A percentile compares a stretch with the other conserved stretches of the same genome.
These are phyloP conservation scores for Dryadomyces quercus-mongolicae DNA, from an alignment of 2,329 filamentous ascomycete species.

Conservation along the genomic window DNA sequence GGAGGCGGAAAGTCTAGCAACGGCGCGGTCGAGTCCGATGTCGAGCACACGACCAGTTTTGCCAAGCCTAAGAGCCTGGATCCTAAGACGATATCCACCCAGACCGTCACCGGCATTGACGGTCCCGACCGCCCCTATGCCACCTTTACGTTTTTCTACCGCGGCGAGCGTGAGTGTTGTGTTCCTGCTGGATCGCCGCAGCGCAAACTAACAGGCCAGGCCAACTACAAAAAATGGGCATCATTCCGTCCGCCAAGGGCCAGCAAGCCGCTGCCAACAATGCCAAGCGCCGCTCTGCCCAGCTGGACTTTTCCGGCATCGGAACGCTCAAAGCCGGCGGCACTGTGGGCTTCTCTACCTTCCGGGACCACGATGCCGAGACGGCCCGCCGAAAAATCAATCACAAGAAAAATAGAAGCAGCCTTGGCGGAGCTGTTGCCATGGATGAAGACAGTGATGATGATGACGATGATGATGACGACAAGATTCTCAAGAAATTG, in stretches of 20 bases:
- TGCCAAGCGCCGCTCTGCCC: slow-evolving; percentile 68
- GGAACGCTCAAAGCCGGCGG: slow-evolving; percentile 77
- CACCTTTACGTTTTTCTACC: slow-evolving; percentile 94
- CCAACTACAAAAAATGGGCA: slow-evolving; percentile 94
- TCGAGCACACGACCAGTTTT: slow-evolving; percentile 96
- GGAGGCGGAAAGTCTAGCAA: slow-evolving; percentile 32
- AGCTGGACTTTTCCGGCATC: slow-evolving; percentile 74
- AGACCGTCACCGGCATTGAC: slow-evolving; percentile 97
- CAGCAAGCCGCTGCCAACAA: slow-evolving; percentile 46
- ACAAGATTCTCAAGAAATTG: slow-evolving; percentile 45
- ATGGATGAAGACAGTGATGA: slow-evolving; percentile 65
- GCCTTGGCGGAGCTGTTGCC: slow-evolving; percentile 42
- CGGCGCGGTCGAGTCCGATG: slow-evolving; percentile 59
- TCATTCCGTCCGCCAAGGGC: slow-evolving; percentile 57
- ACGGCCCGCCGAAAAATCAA: slow-evolving; percentile 44
- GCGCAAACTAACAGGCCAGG: slow-evolving; percentile 38
- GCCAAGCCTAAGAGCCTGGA: slow-evolving; percentile 93
- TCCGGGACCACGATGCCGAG: slow-evolving; percentile 58
- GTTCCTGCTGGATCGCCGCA: background rate
- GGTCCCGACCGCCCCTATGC: slow-evolving; percentile 93
- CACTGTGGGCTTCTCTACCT: slow-evolving; percentile 80
- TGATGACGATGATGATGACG: slow-evolving; percentile 57
- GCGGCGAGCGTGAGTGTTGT: slow-evolving; percentile 74
- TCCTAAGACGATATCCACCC: slow-evolving; percentile 94
- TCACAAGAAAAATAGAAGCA: slow-evolving; percentile 34